A percentile compares a stretch with the other conserved stretches of the same genome.
These are phyloP conservation scores for Gossypium stocksii DNA, from an alignment of 345 rosid species.

Conservation along the genomic window DNA sequence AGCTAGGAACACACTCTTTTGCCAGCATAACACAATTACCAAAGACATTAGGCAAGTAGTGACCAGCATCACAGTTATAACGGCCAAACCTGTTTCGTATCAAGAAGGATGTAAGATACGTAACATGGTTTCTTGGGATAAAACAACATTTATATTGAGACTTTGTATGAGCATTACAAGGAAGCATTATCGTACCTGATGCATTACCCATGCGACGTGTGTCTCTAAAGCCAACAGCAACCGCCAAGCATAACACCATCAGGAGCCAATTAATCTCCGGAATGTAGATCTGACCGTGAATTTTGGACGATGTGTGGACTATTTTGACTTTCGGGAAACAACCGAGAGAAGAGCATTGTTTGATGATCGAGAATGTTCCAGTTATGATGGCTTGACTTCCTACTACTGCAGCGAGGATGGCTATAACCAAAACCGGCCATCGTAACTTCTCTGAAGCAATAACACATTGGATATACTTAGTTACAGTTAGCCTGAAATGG, in stretches of 20 bases:
- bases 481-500: neutral
- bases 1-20: slow-evolving; percentile 44
- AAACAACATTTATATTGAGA: neutral
- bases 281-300: slow-evolving; percentile 91
- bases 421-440: slow-evolving; percentile 93
- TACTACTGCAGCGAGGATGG: slow-evolving; percentile 91
- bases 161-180: neutral
- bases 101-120: neutral
- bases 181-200: slow-evolving; percentile 42
- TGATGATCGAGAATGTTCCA: slow-evolving; percentile 94
- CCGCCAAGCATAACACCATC: slow-evolving; percentile 91
- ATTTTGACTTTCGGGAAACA: slow-evolving; percentile 93
- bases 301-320: slow-evolving; percentile 88
- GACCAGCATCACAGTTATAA: slow-evolving; percentile 97
- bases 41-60: slow-evolving; percentile 94
- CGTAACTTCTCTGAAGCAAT: slow-evolving; percentile 62
- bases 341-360: slow-evolving; percentile 87
- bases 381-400: slow-evolving; percentile 99
- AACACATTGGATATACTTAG: neutral
- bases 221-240: slow-evolving; percentile 85
- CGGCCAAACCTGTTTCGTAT: slow-evolving; percentile 62
- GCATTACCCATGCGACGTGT: slow-evolving; percentile 86
- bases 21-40: slow-evolving; percentile 57
- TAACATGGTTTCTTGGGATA: too few relatives aligned
- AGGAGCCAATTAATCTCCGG: slow-evolving; percentile 97